Conservation (phyloP, 495 filamentous ascomycete genomes). For the Penicillium alfredii region DNA sequence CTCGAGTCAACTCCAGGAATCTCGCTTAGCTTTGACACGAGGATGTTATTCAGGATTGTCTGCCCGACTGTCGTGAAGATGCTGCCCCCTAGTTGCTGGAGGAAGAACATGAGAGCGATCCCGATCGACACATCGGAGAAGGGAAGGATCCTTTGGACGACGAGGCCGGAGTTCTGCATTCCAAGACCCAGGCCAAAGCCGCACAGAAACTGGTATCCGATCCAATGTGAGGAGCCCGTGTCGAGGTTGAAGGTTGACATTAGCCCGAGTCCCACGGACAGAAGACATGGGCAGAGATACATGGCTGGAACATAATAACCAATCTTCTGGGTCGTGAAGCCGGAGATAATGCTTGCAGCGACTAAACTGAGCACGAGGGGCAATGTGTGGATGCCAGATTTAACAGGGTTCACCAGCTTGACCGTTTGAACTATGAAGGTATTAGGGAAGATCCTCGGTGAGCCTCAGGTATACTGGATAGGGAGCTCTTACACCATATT, state of each 20-base stretch:
- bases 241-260: slow-evolving; percentile 20
- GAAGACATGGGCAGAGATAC: slow-evolving; percentile 20
- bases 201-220: slow-evolving; percentile 32
- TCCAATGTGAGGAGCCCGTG: slow-evolving; percentile 22
- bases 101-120: slow-evolving; percentile 33
- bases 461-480: background rate
- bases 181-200: slow-evolving; percentile 35
- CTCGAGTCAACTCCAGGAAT: background rate
- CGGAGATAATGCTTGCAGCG: slow-evolving; percentile 16
- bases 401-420: slow-evolving; percentile 20
- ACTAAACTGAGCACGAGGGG: slow-evolving; percentile 24
- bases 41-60: slow-evolving; percentile 23
- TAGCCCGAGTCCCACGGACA: slow-evolving; percentile 29
- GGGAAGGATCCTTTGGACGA: slow-evolving; percentile 35
- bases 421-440: slow-evolving; percentile 34
- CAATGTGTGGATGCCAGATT: slow-evolving; percentile 27
- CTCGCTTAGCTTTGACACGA: background rate
- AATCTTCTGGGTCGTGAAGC: slow-evolving; percentile 14
- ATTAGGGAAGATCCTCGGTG: too few relatives aligned
- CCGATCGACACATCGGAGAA: slow-evolving; percentile 32
- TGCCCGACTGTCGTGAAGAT: slow-evolving; percentile 34
- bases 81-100: slow-evolving; percentile 35
- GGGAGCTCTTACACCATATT: slow-evolving; percentile 47
- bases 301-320: slow-evolving; percentile 40
- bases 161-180: slow-evolving; percentile 28